These are phyloP conservation scores for Ustilago tritici DNA, from an alignment of 1,284 basidiomycete species.

Conservation along the genomic window DNA sequence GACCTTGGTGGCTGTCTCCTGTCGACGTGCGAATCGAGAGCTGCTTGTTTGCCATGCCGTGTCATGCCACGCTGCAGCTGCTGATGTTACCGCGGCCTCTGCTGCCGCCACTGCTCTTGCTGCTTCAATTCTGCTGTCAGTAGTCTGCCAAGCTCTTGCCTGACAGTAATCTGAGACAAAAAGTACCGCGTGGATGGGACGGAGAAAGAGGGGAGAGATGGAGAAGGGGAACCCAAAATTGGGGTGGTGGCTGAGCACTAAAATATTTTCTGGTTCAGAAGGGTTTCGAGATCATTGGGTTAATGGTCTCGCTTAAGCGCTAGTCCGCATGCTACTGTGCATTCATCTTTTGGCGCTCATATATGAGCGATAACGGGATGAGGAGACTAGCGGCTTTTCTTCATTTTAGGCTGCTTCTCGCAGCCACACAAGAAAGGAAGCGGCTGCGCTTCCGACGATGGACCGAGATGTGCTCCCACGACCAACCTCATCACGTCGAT, in stretches of 20 bases:
- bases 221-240: neutral
- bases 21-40: neutral
- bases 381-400: neutral
- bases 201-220: neutral
- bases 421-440: neutral
- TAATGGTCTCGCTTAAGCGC: constrained; percentile 16
- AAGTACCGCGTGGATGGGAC: neutral
- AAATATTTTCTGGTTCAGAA: neutral
- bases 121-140: neutral
- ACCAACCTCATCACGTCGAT: neutral
- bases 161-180: neutral
- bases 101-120: neutral
- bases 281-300: neutral
- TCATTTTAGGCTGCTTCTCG: neutral
- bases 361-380: neutral
- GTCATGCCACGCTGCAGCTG: constrained; percentile 1
- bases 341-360: constrained; percentile 3
- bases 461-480: neutral
- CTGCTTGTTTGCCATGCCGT: constrained; percentile 2
- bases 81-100: neutral
- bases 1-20: neutral
- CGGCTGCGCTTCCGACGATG: constrained; percentile 5
- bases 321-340: constrained; percentile 6
- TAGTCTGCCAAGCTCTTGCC: neutral
- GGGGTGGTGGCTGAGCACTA: constrained; percentile 1